Conservation (phyloP, 768 basidiomycete genomes). For the Megacollybia marginata region DNA sequence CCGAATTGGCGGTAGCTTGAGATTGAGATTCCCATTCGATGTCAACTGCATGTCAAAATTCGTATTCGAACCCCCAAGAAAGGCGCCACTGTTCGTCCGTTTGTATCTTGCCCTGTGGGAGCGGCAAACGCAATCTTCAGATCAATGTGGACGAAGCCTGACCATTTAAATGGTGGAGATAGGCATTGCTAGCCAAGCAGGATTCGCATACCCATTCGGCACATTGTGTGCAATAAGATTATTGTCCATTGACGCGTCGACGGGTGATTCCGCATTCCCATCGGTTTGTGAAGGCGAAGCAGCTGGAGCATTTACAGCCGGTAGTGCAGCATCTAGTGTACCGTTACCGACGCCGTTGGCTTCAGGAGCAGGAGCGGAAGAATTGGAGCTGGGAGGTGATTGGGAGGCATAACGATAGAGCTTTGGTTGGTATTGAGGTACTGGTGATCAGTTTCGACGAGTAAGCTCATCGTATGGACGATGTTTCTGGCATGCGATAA, state of each 20-base stretch:
- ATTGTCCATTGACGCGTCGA: constrained; percentile 8
- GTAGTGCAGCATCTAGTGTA: no score
- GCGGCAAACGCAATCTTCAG: constrained; percentile 47
- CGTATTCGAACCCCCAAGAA: constrained; percentile 2
- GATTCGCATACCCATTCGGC: constrained; percentile 8
- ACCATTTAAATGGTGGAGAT: constrained; percentile 24
- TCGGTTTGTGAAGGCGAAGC: no score
- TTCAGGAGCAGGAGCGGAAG: no score
- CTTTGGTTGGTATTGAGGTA: constrained; percentile 7
- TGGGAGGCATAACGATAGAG: neutral
- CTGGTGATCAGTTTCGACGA: no score
- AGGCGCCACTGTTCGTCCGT: no score
- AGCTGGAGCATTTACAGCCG: no score
- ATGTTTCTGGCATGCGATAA: no score
- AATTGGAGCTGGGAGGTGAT: no score
- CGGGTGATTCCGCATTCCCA: neutral
- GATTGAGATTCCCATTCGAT: constrained; percentile 25
- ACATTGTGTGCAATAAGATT: constrained; percentile 31
- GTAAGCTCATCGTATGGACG: no score
- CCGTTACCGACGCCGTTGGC: no score
- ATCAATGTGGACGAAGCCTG: constrained; percentile 28
- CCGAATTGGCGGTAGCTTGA: constrained; percentile 30
- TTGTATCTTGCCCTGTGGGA: constrained; percentile 19
- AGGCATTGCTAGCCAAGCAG: constrained; percentile 22
- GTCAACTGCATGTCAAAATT: constrained; percentile 33